A percentile compares a stretch with the other conserved stretches of the same genome.
Conservation (phyloP, 352 stramenopile species). For the Plasmopara muralis region DNA sequence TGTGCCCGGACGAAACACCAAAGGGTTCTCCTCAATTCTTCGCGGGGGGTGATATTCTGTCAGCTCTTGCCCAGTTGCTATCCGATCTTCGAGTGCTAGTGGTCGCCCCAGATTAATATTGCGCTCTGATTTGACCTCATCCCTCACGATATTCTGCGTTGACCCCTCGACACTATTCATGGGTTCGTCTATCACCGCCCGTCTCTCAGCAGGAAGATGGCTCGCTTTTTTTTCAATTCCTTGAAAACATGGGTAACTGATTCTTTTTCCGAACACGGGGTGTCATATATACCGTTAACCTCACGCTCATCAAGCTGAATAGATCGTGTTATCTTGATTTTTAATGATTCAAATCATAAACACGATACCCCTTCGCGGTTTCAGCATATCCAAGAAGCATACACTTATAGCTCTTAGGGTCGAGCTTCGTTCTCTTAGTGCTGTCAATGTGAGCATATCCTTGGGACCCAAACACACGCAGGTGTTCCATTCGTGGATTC, state of each 20-base stretch:
- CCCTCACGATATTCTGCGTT: neutral
- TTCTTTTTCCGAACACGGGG: neutral
- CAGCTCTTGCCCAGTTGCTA: slow-evolving; percentile 3
- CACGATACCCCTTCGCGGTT: slow-evolving; percentile 11
- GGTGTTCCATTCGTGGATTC: neutral
- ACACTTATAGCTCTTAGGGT: neutral
- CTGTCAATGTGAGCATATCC: neutral
- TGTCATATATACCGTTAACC: no score
- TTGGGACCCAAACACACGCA: neutral
- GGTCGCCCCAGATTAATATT: neutral
- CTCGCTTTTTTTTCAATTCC: neutral
- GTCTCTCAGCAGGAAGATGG: no score
- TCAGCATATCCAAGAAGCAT: neutral
- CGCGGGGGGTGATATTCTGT: slow-evolving; percentile 1
- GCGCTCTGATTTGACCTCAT: slow-evolving; percentile 1
- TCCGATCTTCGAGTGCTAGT: neutral
- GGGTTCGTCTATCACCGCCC: neutral
- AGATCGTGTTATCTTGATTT: no score
- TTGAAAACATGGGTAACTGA: neutral
- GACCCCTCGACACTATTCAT: neutral
- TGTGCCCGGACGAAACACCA: neutral
- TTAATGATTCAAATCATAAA: slow-evolving; percentile 9
- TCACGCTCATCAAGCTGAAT: no score
- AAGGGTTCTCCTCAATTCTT: neutral
- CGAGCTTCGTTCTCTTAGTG: neutral